These are phyloP conservation scores for Austroboletus novae-zelandiae DNA, from an alignment of 1,284 basidiomycete species.

Conservation along the genomic window DNA sequence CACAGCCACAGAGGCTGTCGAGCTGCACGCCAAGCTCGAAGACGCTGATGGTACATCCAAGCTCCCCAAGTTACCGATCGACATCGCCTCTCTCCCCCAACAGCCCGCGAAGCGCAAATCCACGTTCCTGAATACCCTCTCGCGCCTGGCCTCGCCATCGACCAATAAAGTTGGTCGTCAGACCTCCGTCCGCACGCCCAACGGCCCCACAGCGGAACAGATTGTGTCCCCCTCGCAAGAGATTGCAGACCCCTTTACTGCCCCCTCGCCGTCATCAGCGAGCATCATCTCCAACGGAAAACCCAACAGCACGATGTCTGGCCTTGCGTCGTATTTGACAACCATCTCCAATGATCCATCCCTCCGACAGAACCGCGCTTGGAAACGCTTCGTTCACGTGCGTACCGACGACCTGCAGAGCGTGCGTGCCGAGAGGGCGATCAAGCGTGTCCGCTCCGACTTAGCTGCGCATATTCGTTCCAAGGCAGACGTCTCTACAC, in stretches of 20 bases:
- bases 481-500: slow-evolving; percentile 22
- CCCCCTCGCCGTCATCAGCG: slow-evolving; percentile 35
- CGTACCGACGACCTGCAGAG: slow-evolving; percentile 85
- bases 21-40: slow-evolving; percentile 73
- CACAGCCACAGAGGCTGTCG: slow-evolving; percentile 69
- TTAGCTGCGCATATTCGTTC: slow-evolving; percentile 63
- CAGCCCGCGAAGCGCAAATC: slow-evolving; percentile 71
- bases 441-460: slow-evolving; percentile 84
- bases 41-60: slow-evolving; percentile 50
- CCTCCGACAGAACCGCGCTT: slow-evolving; percentile 64
- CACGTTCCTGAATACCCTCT: slow-evolving; percentile 77
- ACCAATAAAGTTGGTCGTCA: slow-evolving; percentile 44
- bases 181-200: slow-evolving; percentile 32
- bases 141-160: slow-evolving; percentile 69
- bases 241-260: slow-evolving; percentile 57
- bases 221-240: slow-evolving; percentile 56
- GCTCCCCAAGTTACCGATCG: slow-evolving; percentile 62
- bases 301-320: slow-evolving; percentile 52
- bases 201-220: slow-evolving; percentile 34
- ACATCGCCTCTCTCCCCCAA: slow-evolving; percentile 46
- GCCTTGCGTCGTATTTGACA: slow-evolving; percentile 79
- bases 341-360: slow-evolving; percentile 65
- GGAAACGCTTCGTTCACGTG: slow-evolving; percentile 85
- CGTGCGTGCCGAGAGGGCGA: slow-evolving; percentile 79
- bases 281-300: slow-evolving; percentile 24